Evolutionary conservation across 305 asterid species (phyloP).

Genomic region (Fraxinus ornus): DNA sequence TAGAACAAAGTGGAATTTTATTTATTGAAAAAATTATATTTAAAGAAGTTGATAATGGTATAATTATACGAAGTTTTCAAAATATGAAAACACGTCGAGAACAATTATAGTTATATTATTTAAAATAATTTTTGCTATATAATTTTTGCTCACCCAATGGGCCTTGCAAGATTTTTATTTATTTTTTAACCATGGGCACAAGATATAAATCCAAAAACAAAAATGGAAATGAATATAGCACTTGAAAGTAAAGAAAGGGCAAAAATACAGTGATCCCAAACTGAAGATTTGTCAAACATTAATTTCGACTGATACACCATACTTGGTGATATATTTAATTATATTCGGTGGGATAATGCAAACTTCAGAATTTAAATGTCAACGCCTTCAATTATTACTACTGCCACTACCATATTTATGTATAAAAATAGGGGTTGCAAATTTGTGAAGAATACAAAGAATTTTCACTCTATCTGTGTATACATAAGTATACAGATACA

Average conservation of each 20-base stretch:
- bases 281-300: neutral
- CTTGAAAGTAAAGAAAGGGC: neutral
- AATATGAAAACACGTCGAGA: no score
- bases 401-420: neutral
- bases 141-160: neutral
- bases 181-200: neutral
- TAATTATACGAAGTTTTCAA: no score
- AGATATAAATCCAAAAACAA: neutral
- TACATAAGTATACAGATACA: neutral
- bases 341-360: neutral
- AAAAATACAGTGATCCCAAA: neutral
- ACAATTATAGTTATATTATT: no score
- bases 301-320: slow-evolving; percentile 33
- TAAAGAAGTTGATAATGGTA: no score
- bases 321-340: slow-evolving; percentile 25
- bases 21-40: no score
- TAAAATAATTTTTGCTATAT: no score
- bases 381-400: neutral
- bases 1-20: no score
- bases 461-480: neutral
- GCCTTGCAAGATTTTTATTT: neutral
- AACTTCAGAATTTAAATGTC: neutral
- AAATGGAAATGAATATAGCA: neutral
- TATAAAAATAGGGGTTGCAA: neutral
- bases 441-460: neutral